Base-by-base conservation (phyloP, 257 asterid species). In the Ophiorrhiza pumila region DNA sequence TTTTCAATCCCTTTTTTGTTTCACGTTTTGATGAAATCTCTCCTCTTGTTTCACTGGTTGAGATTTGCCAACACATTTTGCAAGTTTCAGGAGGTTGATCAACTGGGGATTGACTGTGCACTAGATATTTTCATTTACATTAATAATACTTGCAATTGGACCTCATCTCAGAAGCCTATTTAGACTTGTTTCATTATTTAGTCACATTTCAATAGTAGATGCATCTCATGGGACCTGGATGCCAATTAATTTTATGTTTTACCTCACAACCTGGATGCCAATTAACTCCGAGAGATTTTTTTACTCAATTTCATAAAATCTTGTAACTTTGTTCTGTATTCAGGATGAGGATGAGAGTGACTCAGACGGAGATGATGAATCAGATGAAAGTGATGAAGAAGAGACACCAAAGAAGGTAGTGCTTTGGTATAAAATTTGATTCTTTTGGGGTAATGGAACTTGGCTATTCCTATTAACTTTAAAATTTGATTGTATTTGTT, bases 401-500 rank as follows among this genome's bases (percentile, higher is more conserved):
- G 99, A 88, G 82, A 91, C 96, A 0, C 97, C 93, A 9, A 83
- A 84, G 83, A 94, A 91, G 97, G 98, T 93, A 79, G 22, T 31
- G 22, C 43, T 47, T 42, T 18, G 15, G n/a, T 47, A 18, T 47
- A 42, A 8, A 1, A 0, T 14, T 29, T 39, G 6, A 7, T 4
- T 71, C 0, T 27, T 65, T 25, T 23, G 29, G 22, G 22, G 18
- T 18, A 27, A 35, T 17, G 39, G 14, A 10, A 4, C 11, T 18
- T 69, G 52, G 25, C 0, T n/a, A 14, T 37, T 23, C 37, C 52
- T 13, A 23, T 41, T 52, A 41, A 69, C 23, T 2, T 52, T 68
- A 50, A 10, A 23, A 23, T 55, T 35, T 14, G 29, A 7, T 42
- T 13, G 13, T 62, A 4, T 59, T 25, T 53, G 5, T 46, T 34